Evolutionary conservation across 2,329 filamentous ascomycete species (phyloP), one percentile per base, ranked within the genome.

Genomic region (Nigrograna mackinnonii): DNA sequence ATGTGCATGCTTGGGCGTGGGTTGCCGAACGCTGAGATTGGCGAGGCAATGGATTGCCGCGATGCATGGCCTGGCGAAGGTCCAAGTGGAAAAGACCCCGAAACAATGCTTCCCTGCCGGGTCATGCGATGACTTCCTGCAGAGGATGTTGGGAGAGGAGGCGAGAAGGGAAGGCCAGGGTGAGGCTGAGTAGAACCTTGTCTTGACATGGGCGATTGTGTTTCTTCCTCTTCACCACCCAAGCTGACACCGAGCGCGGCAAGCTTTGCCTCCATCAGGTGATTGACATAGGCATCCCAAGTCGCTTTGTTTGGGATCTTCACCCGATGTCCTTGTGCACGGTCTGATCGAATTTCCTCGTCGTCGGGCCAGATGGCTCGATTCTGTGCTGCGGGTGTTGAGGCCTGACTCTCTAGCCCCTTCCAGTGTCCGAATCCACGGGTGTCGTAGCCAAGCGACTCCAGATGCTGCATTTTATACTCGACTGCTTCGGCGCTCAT

Each of bases 211-310:
- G 83, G 82, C 31, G 77, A 72, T 4, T 79, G 73, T 39, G 77
- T 69, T 46, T 80, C 72, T 9, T 84, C 82, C 38, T 94, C 89
- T 5, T 90, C 86, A 36, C 86, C 84, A 24, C 84, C 88, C 47
- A 89, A 79, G 14, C 84, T 91, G 11, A 97, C 94, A 51, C 94
- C 94, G 41, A 99, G 78, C 37, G 92, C 91, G 47, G 91, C 85
- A 39, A 99, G 77, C 71, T 96, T 99, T 47, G 92, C 90, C 72
- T 99, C 94, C 54, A 89, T 84, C 24, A 97, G 75, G 53, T 87
- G 85, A 41, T 87, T 81, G 44, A 91, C 87, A 67, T 97, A 96
- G 19, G 83, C 77, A 59, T 89, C 86, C 85, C 86, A 89, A 57
- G 82, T 79, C 30, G 85, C 83, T 49, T 86, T 71, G 58, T 89